Evolutionary conservation across 257 asterid genomes (phyloP).

Genomic region (Nemophila menziesii): DNA sequence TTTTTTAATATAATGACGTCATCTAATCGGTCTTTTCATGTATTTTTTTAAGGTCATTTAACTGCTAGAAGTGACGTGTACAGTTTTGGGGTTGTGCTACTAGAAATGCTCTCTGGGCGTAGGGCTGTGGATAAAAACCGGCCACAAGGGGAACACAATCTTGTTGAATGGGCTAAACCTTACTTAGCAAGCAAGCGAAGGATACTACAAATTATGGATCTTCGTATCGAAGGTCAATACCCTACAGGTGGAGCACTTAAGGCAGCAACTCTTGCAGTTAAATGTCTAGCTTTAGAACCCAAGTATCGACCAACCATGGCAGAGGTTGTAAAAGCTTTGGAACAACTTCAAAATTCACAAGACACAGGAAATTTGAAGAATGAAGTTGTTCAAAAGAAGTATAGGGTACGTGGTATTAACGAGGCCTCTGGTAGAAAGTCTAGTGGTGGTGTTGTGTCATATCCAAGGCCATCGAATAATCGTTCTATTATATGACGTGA

Average conservation of each 20-base stretch:
- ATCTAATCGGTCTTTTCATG: conserved; percentile 4
- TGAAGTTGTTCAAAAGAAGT: conserved; percentile 32
- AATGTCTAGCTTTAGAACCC: conserved; percentile 26
- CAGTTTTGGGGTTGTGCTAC: conserved; percentile 39
- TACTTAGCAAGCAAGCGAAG: conserved; percentile 28
- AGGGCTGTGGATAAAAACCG: conserved; percentile 32
- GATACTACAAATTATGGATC: conserved; percentile 26
- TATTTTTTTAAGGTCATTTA: conserved; percentile 23
- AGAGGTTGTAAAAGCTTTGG: conserved; percentile 29
- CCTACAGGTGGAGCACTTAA: conserved; percentile 20
- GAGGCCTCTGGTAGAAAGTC: conserved; percentile 26
- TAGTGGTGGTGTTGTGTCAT: too few species aligned
- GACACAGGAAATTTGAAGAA: conserved; percentile 28
- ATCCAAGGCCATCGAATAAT: conserved; percentile 48
- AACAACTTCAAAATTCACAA: conserved; percentile 18
- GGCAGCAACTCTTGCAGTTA: conserved; percentile 25
- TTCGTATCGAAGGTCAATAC: conserved; percentile 36
- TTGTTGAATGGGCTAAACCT: conserved; percentile 36
- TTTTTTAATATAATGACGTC: too few species aligned
- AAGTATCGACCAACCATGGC: conserved; percentile 26
- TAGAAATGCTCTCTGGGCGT: conserved; percentile 36
- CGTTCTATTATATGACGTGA: conserved; percentile 9
- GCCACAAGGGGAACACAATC: conserved; percentile 31
- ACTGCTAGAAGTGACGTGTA: conserved; percentile 33
- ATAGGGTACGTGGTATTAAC: conserved; percentile 7